A percentile compares a stretch with the other conserved stretches of the same genome.
phyloP scores from a whole-genome alignment of 306 rosid species.

The Dicorynia guianensis region DNA sequence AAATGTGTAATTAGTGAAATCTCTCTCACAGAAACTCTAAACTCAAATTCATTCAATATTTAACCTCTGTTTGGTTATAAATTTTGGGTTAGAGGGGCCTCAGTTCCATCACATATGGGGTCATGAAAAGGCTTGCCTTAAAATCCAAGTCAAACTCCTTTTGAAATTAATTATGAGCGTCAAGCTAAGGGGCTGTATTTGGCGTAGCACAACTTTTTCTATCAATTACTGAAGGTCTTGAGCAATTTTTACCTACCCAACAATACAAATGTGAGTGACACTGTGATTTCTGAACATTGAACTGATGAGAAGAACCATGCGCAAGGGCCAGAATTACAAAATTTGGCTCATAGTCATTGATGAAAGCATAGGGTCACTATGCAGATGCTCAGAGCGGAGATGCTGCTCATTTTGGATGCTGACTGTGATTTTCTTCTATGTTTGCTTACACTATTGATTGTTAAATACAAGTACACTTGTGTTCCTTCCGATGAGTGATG shows the following conservation, averaged over 20 bases:
- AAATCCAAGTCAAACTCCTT: no score
- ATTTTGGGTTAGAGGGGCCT: not conserved
- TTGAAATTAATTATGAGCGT: constrained; percentile 12
- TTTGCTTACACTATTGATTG: constrained; percentile 20
- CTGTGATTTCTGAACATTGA: constrained; percentile 38
- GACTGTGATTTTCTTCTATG: constrained; percentile 33
- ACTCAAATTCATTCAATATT: constrained; percentile 21
- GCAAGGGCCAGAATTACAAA: no score
- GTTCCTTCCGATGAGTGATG: constrained; percentile 28
- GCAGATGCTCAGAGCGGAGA: constrained; percentile 56
- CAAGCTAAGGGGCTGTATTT: not conserved
- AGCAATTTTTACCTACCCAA: constrained; percentile 27
- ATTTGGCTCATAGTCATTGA: not conserved
- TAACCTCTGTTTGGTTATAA: constrained; percentile 23
- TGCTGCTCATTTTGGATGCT: constrained; percentile 74
- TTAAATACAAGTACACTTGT: not conserved
- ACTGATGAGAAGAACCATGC: constrained; percentile 4
- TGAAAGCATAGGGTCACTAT: constrained; percentile 45
- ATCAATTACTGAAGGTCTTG: constrained; percentile 31
- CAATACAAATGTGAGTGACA: constrained; percentile 36
- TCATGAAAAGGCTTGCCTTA: no score
- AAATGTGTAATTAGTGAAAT: no score
- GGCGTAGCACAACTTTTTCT: constrained; percentile 28
- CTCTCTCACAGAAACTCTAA: no score
- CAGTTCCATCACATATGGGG: not conserved